Percentiles rank a stretch among this genome's conserved stretches.
Evolutionary conservation across 2,329 filamentous ascomycete genomes (phyloP).

Genomic region (Neoarthrinium moseri): DNA sequence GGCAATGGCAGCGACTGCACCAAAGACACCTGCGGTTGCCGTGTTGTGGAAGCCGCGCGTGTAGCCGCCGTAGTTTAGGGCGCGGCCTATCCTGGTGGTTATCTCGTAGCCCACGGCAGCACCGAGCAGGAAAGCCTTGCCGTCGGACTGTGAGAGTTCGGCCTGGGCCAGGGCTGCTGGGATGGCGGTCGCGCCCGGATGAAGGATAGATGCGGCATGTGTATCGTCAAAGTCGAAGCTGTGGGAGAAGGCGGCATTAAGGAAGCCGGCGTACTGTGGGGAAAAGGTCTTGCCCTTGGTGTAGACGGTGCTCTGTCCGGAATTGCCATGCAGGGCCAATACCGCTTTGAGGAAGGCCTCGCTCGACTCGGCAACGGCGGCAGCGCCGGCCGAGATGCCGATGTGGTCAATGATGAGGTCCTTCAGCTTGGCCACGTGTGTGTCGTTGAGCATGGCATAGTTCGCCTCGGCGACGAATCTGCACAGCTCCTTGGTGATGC

Average conservation of each 20-base stretch:
- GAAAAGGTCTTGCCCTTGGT: constrained; percentile 29
- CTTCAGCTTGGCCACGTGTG: constrained; percentile 19
- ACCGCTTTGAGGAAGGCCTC: constrained; percentile 32
- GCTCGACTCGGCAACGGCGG: constrained; percentile 19
- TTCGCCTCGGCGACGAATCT: constrained; percentile 17
- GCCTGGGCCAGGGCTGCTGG: constrained; percentile 29
- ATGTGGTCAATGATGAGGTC: constrained; percentile 23
- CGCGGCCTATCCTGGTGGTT: constrained; percentile 22
- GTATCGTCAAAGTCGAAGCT: constrained; percentile 45
- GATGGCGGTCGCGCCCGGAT: constrained; percentile 38
- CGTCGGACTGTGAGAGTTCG: constrained; percentile 26
- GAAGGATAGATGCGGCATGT: constrained; percentile 36
- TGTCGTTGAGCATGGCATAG: constrained; percentile 14
- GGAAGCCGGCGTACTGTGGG: constrained; percentile 36
- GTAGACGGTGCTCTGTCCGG: constrained; percentile 30
- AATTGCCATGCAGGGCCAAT: constrained; percentile 20
- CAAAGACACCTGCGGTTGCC: constrained; percentile 23
- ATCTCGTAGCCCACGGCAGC: constrained; percentile 27
- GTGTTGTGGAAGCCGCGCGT: constrained; percentile 26
- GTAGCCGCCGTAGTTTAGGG: constrained; percentile 21
- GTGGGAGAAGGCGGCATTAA: constrained; percentile 41
- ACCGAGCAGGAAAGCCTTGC: constrained; percentile 27
- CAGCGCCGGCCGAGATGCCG: constrained; percentile 21
- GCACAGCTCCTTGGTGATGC: constrained; percentile 16
- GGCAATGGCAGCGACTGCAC: constrained; percentile 23